phyloP scores from a whole-genome alignment of 1,284 basidiomycete genomes.

The Puccinia coronata region DNA sequence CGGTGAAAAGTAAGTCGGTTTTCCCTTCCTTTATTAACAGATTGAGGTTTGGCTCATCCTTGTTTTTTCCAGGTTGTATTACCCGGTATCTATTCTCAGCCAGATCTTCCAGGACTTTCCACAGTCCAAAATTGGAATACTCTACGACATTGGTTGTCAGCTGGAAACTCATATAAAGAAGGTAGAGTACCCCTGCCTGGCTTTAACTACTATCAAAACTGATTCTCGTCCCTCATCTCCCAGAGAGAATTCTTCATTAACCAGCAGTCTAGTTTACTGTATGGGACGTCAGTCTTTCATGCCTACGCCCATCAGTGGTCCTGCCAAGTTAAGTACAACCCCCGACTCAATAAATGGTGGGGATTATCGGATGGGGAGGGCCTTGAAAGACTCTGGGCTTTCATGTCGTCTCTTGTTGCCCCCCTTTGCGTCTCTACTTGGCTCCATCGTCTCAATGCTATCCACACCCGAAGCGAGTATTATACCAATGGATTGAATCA shows the following conservation, averaged over 20 bases:
- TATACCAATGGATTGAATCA: not conserved
- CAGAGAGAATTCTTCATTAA: not conserved
- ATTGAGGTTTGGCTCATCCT: no score
- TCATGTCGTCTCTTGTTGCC: not conserved
- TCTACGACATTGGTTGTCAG: conserved; percentile 32
- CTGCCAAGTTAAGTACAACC: conserved; percentile 24
- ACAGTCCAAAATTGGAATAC: not conserved
- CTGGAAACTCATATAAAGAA: conserved; percentile 26
- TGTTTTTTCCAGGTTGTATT: conserved; percentile 37
- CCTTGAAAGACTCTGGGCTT: not conserved
- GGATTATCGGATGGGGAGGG: conserved; percentile 21
- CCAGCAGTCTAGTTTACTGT: not conserved
- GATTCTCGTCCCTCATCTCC: not conserved
- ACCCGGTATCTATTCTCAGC: not conserved
- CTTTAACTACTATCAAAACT: not conserved
- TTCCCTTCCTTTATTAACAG: no score
- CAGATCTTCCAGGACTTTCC: not conserved
- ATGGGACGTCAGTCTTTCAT: conserved; percentile 27
- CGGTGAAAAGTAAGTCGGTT: not conserved
- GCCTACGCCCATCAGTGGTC: conserved; percentile 8
- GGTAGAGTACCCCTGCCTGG: not conserved
- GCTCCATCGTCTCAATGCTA: not conserved
- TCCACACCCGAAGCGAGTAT: not conserved
- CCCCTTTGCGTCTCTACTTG: not conserved
- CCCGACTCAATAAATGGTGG: conserved; percentile 11